These are phyloP conservation scores for Cyclostephanos tholiformis DNA, from an alignment of 108 stramenopile genomes.

Conservation along the genomic window DNA sequence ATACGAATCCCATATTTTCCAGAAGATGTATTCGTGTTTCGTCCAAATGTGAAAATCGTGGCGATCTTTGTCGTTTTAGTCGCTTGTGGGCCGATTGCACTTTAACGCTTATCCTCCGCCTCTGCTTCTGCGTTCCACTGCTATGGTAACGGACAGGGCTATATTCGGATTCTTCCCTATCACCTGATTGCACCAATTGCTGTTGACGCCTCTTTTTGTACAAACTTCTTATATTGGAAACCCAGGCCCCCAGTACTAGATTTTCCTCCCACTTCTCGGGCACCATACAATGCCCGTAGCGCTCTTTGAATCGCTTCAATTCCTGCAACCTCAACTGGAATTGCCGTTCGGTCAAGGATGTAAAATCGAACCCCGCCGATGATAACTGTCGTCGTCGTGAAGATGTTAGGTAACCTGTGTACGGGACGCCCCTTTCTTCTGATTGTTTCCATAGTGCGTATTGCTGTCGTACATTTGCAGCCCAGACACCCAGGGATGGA, in stretches of 20 bases:
- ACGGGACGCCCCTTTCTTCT: conserved; percentile 21
- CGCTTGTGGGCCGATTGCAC: conserved; percentile 8
- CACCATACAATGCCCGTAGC: conserved; percentile 44
- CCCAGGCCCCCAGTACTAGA: conserved; percentile 47
- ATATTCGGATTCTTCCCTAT: conserved; percentile 1
- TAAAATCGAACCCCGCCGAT: conserved; percentile 41
- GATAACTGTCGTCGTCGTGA: conserved; percentile 20
- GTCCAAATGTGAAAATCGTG: conserved; percentile 43
- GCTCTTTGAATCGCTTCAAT: conserved; percentile 37
- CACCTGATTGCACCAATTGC: neutral
- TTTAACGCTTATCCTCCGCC: conserved; percentile 13
- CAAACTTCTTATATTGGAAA: conserved; percentile 46
- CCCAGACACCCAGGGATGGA: conserved; percentile 49
- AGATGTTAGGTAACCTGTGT: conserved; percentile 43
- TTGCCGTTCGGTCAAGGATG: conserved; percentile 47
- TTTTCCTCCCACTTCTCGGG: conserved; percentile 49
- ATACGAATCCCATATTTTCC: conserved; percentile 42
- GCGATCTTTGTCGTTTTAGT: conserved; percentile 20
- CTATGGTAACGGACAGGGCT: neutral
- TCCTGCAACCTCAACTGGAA: conserved; percentile 37
- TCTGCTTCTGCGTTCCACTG: conserved; percentile 5
- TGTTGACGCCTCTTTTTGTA: conserved; percentile 28
- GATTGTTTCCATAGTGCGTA: conserved; percentile 32
- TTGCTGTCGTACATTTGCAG: conserved; percentile 45
- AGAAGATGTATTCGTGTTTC: conserved; percentile 36